Evolutionary conservation across 2,329 filamentous ascomycete genomes (phyloP), one percentile per base, ranked within the genome.

Genomic region (Emergomyces pasteurianus): DNA sequence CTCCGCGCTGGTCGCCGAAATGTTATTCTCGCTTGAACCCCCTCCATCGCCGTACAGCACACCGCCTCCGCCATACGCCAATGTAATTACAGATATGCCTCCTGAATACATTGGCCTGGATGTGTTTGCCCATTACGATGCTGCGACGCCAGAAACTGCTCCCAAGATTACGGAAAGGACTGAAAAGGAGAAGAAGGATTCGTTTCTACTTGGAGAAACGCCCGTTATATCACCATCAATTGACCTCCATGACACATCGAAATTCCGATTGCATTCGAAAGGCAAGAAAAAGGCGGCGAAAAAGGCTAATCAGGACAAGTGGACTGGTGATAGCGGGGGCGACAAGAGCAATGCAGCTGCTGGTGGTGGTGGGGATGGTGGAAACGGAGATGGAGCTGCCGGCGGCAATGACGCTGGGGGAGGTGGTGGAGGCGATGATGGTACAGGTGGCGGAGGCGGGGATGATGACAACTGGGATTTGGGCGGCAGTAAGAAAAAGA

Each of bases 71-170:
- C 46, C 63, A 18, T 66, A 65, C 34, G 28, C 61, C 31, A 62
- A 65, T 54, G 63, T 58, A 28, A 36, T 63, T 12, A 26, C 50
- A 23, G 65, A 66, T 38, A 58, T 62, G 14, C 65, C 65, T 16
- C 65, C 65, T 16, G 88, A 62, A 28, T 66, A 66, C 53, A 40
- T 42, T 26, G 42, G 43, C 23, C 58, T 56, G 6, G 59, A 63
- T n/a, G 46, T 49, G n/a, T 42, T 40, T 26, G 58, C 50, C n/a
- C 40, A 40, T 34, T 26, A 34, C 31, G 31, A 28, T 36, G 26
- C 59, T 16, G 54, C 46, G 42, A 52, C n/a, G 31, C 46, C 40
- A 23, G 47, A 43, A 31, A 26, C 49, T 26, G 47, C 40, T n/a
- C 49, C 31, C 16, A 28, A 10, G 9, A 36, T 4, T 10, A 12